A percentile compares a stretch with the other conserved stretches of the same genome.
phyloP scores from a whole-genome alignment of 805 yeast genomes.

The Saccharomycopsis fodiens region DNA sequence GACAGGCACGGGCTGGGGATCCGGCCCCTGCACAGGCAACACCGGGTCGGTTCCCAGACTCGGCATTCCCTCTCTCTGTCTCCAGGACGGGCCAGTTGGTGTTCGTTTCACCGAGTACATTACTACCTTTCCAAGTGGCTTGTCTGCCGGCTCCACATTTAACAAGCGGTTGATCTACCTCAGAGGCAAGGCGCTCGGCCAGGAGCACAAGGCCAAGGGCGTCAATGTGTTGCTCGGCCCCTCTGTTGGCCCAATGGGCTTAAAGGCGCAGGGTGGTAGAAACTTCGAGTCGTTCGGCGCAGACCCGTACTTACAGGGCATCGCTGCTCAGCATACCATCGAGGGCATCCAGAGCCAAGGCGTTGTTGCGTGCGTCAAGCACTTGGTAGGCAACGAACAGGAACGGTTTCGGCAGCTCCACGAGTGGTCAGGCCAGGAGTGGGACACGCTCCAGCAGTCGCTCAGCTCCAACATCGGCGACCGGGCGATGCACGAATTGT shows the following conservation, averaged over 20 bases:
- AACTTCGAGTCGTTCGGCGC: constrained; percentile 60
- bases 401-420: constrained; percentile 44
- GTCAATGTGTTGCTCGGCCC: constrained; percentile 52
- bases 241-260: constrained; percentile 51
- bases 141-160: constrained; percentile 53
- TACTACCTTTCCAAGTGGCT: constrained; percentile 50
- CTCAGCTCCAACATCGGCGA: constrained; percentile 52
- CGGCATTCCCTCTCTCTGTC: constrained; percentile 46
- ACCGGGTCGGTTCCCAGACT: constrained; percentile 51
- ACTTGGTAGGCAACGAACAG: constrained; percentile 55
- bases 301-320: constrained; percentile 55
- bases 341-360: constrained; percentile 52
- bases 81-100: constrained; percentile 60
- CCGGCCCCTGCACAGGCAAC: constrained; percentile 56
- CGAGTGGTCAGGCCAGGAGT: constrained; percentile 23
- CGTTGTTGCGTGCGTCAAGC: constrained; percentile 49
- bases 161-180: constrained; percentile 43
- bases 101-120: constrained; percentile 49
- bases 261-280: constrained; percentile 56
- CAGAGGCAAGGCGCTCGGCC: constrained; percentile 51
- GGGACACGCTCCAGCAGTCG: constrained; percentile 24
- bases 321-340: constrained; percentile 43
- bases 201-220: constrained; percentile 47
- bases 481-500: constrained; percentile 53
- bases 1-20: constrained; percentile 57